Percentiles rank a stretch among this genome's conserved stretches.
These are phyloP conservation scores for Melampsora americana DNA, from an alignment of 1,284 basidiomycete genomes.

Conservation along the genomic window DNA sequence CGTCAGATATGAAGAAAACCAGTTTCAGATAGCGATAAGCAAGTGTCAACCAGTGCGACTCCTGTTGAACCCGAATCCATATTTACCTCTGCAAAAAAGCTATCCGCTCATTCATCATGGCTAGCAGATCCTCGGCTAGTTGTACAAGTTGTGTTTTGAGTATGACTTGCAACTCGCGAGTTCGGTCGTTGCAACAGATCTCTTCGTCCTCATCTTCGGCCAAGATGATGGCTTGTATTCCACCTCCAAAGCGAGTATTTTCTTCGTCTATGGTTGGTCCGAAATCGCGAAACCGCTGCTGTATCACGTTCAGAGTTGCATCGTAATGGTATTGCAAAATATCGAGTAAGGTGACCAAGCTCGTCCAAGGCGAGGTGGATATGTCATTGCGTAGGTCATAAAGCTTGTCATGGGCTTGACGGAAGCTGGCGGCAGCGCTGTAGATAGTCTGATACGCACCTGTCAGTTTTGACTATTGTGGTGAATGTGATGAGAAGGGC, in stretches of 20 bases:
- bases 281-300: constrained; percentile 57
- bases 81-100: constrained; percentile 52
- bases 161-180: constrained; percentile 52
- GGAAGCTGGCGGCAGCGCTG: constrained; percentile 69
- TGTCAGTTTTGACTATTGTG: neutral
- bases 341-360: constrained; percentile 65
- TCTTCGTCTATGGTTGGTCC: constrained; percentile 57
- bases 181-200: constrained; percentile 49
- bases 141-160: constrained; percentile 55
- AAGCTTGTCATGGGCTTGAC: constrained; percentile 66
- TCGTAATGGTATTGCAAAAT: constrained; percentile 71
- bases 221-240: constrained; percentile 37
- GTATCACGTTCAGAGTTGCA: constrained; percentile 61
- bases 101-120: constrained; percentile 54
- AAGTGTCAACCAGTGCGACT: no score
- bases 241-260: constrained; percentile 44
- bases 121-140: constrained; percentile 55
- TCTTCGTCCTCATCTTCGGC: constrained; percentile 48
- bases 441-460: constrained; percentile 62
- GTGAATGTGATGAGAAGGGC: neutral
- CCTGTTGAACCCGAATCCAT: neutral
- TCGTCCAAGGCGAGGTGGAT: constrained; percentile 73
- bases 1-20: neutral
- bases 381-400: constrained; percentile 70
- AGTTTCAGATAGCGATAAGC: no score